These are phyloP conservation scores for Rhynchospora tenuis DNA, from an alignment of 176 grass and related monocot species.

Conservation along the genomic window DNA sequence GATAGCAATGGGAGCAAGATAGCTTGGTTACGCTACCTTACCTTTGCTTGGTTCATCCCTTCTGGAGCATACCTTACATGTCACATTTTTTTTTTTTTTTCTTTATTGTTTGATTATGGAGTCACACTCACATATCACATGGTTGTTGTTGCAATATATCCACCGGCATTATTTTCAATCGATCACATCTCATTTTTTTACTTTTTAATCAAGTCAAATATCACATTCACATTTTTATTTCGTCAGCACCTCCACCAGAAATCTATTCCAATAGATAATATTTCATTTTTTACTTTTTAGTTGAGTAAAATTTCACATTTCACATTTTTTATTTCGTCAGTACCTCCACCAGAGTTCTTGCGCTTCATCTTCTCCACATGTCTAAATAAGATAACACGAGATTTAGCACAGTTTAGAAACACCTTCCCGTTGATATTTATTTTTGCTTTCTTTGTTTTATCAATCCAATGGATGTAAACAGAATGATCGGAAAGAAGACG, in stretches of 20 bases:
- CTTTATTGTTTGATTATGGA: no score
- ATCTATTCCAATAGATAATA: background rate
- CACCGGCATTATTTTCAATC: no score
- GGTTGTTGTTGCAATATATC: no score
- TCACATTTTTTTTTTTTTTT: background rate
- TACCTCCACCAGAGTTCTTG: background rate
- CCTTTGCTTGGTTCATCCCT: no score
- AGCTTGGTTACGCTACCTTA: no score
- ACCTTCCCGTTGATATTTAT: background rate
- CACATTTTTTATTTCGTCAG: background rate
- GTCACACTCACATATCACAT: no score
- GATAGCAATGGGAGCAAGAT: no score
- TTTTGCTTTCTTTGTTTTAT: background rate
- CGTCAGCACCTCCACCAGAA: background rate
- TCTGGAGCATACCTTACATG: no score
- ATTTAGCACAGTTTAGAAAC: background rate
- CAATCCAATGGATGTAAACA: background rate
- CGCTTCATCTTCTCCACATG: background rate
- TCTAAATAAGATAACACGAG: background rate
- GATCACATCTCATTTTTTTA: no score
- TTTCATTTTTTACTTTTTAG: no score
- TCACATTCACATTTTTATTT: background rate
- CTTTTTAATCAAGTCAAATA: background rate
- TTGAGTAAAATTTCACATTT: background rate
- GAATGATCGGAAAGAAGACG: background rate